Base-by-base conservation (phyloP, 192 early-diverging fungal species). In the Mortierella hygrophila region DNA sequence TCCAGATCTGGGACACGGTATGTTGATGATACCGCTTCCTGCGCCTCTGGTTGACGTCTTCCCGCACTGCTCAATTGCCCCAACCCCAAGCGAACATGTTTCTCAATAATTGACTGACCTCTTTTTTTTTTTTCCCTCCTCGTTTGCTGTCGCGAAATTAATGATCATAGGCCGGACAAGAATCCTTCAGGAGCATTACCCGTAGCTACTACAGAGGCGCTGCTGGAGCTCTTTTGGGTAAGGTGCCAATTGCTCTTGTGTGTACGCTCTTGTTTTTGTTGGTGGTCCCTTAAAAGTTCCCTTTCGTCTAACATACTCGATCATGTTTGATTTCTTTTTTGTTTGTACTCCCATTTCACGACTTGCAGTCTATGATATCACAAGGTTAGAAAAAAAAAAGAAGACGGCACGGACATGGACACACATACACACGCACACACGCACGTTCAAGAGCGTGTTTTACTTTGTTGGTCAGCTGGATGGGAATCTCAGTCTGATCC, bases 1-100 rank as follows among this genome's bases (percentile, higher is more conserved):
- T 98, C 18, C 96, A 98, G 82, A 97, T 98, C 75, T 98, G 97
- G 97, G 97, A 98, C 80, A 97, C 97, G n/a, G 95, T 95, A 84
- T 81, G 91, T 65, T 72, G 82, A 41, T 68, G 18, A 35, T 40
- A 23, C 35, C 1, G 35, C 21, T 29, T 35, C 40, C 63, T 32
- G 52, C 8, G 41, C 11, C 20, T n/a, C 23, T 26, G 35, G 10
- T n/a, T 46, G 23, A 60, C 1, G 20, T 41, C 32, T 7, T 65
- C 29, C 26, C 13, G 29, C 60, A 10, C 60, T 13, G 55, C 8
- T 60, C 55, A 26, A 7, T 60, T 23, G 4, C 55, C 60, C 29
- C 60, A 65, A 15, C 23, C 32, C 32, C 47, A 23, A 32, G 0
- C 23, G 26, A 26, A 38, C 6, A 37, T 70, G 49, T 75, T 54